A percentile compares a stretch with the other conserved stretches of the same genome.
Conservation (phyloP, 2,329 filamentous ascomycete genomes). For the Hypomyces perniciosus region DNA sequence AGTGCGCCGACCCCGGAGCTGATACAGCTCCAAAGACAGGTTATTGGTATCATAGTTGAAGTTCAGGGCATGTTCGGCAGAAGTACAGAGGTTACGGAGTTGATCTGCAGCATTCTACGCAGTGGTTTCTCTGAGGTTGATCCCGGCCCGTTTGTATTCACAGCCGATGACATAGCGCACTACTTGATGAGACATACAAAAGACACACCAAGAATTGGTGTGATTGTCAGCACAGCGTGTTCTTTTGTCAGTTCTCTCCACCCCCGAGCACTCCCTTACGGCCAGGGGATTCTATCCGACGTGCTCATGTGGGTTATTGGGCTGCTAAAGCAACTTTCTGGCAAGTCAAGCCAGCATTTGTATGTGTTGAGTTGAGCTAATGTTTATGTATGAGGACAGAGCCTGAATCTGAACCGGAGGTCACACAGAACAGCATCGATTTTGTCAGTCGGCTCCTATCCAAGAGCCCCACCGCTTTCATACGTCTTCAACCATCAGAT, state of each 20-base stretch:
- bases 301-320: conserved; percentile 57
- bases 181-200: conserved; percentile 56
- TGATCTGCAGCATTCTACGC: conserved; percentile 64
- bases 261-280: conserved; percentile 36
- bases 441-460: conserved; percentile 60
- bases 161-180: conserved; percentile 57
- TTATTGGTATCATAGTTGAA: conserved; percentile 42
- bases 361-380: neutral
- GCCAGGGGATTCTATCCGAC: conserved; percentile 42
- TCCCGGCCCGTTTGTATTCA: conserved; percentile 72
- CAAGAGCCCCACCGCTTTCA: conserved; percentile 55
- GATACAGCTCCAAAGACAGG: conserved; percentile 36
- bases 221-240: conserved; percentile 64
- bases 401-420: conserved; percentile 64
- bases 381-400: conserved; percentile 36
- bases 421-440: conserved; percentile 68
- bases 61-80: conserved; percentile 47
- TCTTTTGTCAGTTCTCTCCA: conserved; percentile 60
- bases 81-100: conserved; percentile 64
- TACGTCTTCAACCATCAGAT: conserved; percentile 49
- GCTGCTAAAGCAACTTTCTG: conserved; percentile 56
- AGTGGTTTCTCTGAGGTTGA: conserved; percentile 69
- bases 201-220: conserved; percentile 60
- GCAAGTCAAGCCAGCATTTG: conserved; percentile 31
- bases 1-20: conserved; percentile 14